A percentile compares a stretch with the other conserved stretches of the same genome.
phyloP scores from a whole-genome alignment of 2,329 filamentous ascomycete species.

The Trichophyton mentagrophytes region DNA sequence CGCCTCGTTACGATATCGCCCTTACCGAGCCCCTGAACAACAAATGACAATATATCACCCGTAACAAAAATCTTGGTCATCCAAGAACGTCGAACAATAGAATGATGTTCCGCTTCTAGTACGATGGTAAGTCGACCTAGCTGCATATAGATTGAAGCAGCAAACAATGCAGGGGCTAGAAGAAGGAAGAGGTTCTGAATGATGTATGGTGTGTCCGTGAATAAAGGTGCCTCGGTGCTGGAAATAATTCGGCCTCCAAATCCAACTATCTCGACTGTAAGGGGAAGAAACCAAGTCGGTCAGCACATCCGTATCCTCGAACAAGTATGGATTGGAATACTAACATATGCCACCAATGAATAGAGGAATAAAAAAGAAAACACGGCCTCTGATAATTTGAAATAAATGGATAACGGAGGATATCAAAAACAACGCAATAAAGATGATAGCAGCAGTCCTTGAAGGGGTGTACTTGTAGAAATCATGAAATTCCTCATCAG shows the following conservation, averaged over 20 bases:
- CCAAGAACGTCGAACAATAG: conserved; percentile 16
- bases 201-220: conserved; percentile 18
- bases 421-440: conserved; percentile 32
- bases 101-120: conserved; percentile 14
- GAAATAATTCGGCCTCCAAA: conserved; percentile 38
- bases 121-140: conserved; percentile 18
- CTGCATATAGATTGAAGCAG: conserved; percentile 23
- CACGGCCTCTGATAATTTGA: conserved; percentile 25
- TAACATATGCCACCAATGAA: conserved; percentile 21
- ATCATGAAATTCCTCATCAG: conserved; percentile 11
- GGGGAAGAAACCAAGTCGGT: background rate
- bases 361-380: conserved; percentile 21
- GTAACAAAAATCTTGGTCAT: conserved; percentile 23
- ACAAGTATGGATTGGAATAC: conserved; percentile 1
- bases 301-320: background rate
- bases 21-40: conserved; percentile 20
- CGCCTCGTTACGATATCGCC: background rate
- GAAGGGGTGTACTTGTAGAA: conserved; percentile 30
- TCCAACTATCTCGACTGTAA: conserved; percentile 37
- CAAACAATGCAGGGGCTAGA: conserved; percentile 21
- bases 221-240: conserved; percentile 18
- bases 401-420: conserved; percentile 29
- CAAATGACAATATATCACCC: conserved; percentile 21
- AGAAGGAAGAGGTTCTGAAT: conserved; percentile 22
- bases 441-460: conserved; percentile 32